Percentiles rank a stretch among this genome's conserved stretches.
These are phyloP conservation scores for Paraglomus occultum DNA, from an alignment of 192 early-diverging fungal species.

Conservation along the genomic window DNA sequence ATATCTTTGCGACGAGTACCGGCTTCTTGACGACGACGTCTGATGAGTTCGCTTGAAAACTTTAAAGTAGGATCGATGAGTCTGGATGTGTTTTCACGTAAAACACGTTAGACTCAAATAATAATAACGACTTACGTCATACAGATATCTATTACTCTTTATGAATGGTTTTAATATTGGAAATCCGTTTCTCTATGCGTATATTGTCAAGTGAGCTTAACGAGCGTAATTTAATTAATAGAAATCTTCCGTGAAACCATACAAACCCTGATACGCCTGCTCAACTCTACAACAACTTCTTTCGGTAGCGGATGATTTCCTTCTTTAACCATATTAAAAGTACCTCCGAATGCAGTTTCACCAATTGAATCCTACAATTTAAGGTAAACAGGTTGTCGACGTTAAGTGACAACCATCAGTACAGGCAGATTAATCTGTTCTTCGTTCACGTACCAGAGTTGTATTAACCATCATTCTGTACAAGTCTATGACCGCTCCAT, in stretches of 20 bases:
- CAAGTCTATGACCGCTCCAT: neutral
- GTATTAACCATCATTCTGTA: neutral
- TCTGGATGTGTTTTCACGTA: neutral
- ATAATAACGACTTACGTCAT: slow-evolving; percentile 2
- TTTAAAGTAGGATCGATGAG: neutral
- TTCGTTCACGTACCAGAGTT: neutral
- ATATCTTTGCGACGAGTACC: slow-evolving; percentile 30
- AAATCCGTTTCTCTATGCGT: slow-evolving; percentile 6
- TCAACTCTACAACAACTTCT: slow-evolving; percentile 26
- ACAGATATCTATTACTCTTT: slow-evolving; percentile 1
- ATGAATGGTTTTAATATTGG: slow-evolving; percentile 14
- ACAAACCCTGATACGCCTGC: neutral
- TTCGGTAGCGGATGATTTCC: slow-evolving; percentile 47
- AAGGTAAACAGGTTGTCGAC: too few species aligned
- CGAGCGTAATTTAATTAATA: neutral
- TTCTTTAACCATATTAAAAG: slow-evolving; percentile 48
- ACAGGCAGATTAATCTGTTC: too few species aligned
- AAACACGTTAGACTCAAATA: neutral
- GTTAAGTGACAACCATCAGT: too few species aligned
- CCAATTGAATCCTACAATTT: slow-evolving; percentile 51
- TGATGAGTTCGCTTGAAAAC: slow-evolving; percentile 9
- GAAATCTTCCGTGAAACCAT: neutral
- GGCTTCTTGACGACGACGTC: neutral
- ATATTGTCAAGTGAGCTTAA: neutral
- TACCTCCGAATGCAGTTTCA: slow-evolving; percentile 48